phyloP scores from a whole-genome alignment of 2,329 filamentous ascomycete genomes.

The Didymella arachidicola region DNA sequence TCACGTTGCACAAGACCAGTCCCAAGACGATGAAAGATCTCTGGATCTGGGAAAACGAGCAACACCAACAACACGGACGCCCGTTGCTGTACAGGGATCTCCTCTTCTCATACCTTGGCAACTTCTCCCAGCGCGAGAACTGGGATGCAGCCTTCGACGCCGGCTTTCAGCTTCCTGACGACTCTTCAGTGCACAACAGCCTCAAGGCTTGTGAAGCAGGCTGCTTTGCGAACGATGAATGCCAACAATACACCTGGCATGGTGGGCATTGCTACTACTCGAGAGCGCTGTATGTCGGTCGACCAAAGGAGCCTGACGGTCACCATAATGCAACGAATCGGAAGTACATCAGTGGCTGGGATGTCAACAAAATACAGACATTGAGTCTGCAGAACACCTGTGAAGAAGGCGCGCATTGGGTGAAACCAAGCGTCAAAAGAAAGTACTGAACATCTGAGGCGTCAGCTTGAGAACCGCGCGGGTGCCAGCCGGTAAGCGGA shows the following conservation, averaged over 20 bases:
- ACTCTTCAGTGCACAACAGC: conserved; percentile 10
- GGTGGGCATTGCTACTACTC: conserved; percentile 36
- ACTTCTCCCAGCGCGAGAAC: conserved; percentile 11
- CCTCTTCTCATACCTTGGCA: conserved; percentile 14
- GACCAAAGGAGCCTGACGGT: conserved; percentile 28
- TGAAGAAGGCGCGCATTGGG: conserved; percentile 23
- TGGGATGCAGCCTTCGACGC: conserved; percentile 23
- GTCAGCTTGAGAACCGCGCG: neutral
- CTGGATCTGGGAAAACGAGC: conserved; percentile 51
- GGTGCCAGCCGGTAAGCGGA: neutral
- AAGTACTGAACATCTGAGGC: conserved; percentile 9
- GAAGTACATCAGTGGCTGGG: conserved; percentile 41
- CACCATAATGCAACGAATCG: conserved; percentile 19
- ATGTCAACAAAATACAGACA: conserved; percentile 35
- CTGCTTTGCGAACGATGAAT: conserved; percentile 20
- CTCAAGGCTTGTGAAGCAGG: conserved; percentile 14
- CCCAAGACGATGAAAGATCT: conserved; percentile 54
- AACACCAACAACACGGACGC: conserved; percentile 20
- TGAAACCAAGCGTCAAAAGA: conserved; percentile 19
- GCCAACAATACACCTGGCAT: conserved; percentile 27
- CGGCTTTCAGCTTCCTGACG: conserved; percentile 18
- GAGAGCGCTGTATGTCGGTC: conserved; percentile 23
- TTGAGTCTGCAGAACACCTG: conserved; percentile 17
- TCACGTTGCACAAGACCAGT: conserved; percentile 42
- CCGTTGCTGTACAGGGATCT: conserved; percentile 25